Conservation (phyloP, 2,329 filamentous ascomycete genomes). For the Thielaviopsis euricoi region DNA sequence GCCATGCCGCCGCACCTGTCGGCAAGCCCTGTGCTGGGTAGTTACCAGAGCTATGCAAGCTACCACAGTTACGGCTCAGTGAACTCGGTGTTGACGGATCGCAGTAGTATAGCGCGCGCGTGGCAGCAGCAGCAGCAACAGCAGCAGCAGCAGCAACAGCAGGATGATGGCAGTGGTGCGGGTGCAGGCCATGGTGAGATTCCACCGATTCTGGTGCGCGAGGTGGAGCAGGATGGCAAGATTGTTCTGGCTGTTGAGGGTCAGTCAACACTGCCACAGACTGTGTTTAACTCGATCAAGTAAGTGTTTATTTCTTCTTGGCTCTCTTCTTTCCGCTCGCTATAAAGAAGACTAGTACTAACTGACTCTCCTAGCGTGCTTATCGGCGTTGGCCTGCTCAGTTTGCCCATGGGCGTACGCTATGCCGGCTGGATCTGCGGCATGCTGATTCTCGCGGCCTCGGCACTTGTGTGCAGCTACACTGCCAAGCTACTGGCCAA, state of each 20-base stretch:
- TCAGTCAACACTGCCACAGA: conserved; percentile 89
- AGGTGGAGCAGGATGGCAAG: conserved; percentile 75
- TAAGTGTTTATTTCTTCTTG: conserved; percentile 14
- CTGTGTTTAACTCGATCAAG: conserved; percentile 92
- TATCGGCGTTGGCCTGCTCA: conserved; percentile 78
- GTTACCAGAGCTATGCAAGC: neutral
- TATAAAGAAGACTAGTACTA: neutral
- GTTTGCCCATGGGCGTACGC: conserved; percentile 71
- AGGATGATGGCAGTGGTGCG: conserved; percentile 18
- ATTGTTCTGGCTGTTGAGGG: conserved; percentile 73
- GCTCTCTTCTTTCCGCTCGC: neutral
- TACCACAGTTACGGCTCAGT: conserved; percentile 33
- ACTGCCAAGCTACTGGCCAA: conserved; percentile 73
- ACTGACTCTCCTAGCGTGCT: conserved; percentile 38
- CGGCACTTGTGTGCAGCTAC: conserved; percentile 64
- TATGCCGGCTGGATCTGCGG: conserved; percentile 83
- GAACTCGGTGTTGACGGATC: conserved; percentile 4
- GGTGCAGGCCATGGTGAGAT: conserved; percentile 36
- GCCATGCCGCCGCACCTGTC: conserved; percentile 43
- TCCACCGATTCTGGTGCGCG: conserved; percentile 70
- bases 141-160: conserved; percentile 15
- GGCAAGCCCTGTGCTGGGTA: conserved; percentile 50
- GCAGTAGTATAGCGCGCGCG: conserved; percentile 9
- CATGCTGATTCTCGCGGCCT: conserved; percentile 54
- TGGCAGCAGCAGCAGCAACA: conserved; percentile 17